phyloP scores from a whole-genome alignment of 164 flowering plant genomes.

The Pachysandra terminalis region DNA sequence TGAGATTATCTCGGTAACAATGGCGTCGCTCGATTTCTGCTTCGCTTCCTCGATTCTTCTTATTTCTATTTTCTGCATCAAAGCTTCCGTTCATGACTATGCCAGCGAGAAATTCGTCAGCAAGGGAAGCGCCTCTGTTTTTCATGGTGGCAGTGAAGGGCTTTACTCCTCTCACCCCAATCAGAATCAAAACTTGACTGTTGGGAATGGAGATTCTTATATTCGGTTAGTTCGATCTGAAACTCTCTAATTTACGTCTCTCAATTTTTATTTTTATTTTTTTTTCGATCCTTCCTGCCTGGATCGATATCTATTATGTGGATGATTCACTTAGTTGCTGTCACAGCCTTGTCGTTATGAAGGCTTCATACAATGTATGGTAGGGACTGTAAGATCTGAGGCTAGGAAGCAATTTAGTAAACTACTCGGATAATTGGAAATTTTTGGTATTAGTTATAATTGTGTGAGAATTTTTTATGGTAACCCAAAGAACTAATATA shows the following conservation, averaged over 20 bases:
- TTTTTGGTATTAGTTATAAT: no score
- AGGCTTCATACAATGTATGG: no score
- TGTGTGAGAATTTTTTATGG: not conserved
- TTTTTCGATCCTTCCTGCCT: not conserved
- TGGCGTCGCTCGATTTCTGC: no score
- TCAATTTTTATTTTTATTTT: not conserved
- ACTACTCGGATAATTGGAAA: no score
- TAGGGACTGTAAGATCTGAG: not conserved
- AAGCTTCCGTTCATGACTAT: constrained; percentile 78
- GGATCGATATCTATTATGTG: not conserved
- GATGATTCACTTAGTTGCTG: not conserved
- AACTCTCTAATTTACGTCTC: no score
- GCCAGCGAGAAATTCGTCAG: constrained; percentile 41
- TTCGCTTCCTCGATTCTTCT: no score
- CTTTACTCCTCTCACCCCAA: constrained; percentile 57
- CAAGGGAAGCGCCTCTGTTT: constrained; percentile 85
- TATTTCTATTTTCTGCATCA: no score
- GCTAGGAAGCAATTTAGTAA: no score
- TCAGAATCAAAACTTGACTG: constrained; percentile 14
- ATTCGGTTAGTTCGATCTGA: constrained; percentile 55
- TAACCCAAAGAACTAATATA: no score
- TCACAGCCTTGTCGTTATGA: not conserved
- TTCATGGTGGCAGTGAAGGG: constrained; percentile 97
- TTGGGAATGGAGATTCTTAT: constrained; percentile 46
- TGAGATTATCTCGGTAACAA: no score